Evolutionary conservation across 148 eudicot genomes (phyloP).

Genomic region (Nyssa sinensis): DNA sequence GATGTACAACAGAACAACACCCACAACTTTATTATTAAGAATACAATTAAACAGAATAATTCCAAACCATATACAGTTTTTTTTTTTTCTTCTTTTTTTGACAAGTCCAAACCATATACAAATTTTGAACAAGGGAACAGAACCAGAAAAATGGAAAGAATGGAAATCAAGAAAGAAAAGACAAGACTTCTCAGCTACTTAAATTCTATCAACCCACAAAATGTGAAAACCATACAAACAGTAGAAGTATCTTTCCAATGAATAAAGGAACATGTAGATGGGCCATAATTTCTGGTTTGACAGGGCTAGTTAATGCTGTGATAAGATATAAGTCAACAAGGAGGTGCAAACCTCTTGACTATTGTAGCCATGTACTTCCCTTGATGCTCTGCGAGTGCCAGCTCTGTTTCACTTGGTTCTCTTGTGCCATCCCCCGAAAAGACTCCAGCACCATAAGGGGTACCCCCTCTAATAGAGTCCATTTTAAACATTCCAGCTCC

Average conservation of each 20-base stretch:
- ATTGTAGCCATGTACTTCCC: constrained; percentile 73
- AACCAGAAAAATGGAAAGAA: not conserved
- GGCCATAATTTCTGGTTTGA: not conserved
- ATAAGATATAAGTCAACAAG: constrained; percentile 6
- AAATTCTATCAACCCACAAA: not conserved
- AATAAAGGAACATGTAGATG: not conserved
- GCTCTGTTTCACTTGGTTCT: constrained; percentile 54
- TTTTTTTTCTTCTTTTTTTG: no score
- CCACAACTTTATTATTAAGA: constrained; percentile 7
- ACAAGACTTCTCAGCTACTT: not conserved
- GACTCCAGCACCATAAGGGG: constrained; percentile 81
- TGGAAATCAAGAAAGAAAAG: not conserved
- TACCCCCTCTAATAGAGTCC: constrained; percentile 70
- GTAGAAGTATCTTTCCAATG: not conserved
- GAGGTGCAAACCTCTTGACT: constrained; percentile 51
- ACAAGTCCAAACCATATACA: no score
- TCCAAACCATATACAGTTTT: not conserved
- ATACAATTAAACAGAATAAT: constrained; percentile 1
- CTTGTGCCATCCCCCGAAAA: constrained; percentile 69
- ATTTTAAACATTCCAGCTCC: constrained; percentile 82
- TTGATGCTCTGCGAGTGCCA: constrained; percentile 69
- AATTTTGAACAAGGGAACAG: not conserved
- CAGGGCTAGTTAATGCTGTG: not conserved
- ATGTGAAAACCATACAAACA: not conserved
- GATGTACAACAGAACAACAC: not conserved